Conservation (phyloP, 495 filamentous ascomycete genomes). For the Acidomyces sp. region DNA sequence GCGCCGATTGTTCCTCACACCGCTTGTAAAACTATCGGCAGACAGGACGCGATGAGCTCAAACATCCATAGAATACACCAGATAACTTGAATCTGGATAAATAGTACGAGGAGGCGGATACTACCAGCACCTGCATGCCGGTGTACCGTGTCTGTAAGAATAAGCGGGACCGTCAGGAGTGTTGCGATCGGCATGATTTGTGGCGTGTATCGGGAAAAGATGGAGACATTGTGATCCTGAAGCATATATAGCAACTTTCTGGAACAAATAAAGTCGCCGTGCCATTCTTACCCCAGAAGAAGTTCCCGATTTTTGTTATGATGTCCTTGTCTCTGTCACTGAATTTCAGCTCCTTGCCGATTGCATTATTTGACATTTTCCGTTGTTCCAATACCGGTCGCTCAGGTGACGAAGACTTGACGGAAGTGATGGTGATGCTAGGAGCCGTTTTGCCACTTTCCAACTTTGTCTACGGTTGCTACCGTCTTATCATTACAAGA, state of each 20-base stretch:
- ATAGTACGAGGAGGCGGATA: slow-evolving; percentile 18
- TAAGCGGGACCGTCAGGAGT: slow-evolving; percentile 21
- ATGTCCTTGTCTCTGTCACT: slow-evolving; percentile 6
- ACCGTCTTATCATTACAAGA: too few relatives aligned
- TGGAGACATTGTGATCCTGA: slow-evolving; percentile 9
- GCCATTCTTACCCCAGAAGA: background rate
- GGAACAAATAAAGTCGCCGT: background rate
- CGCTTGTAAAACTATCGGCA: slow-evolving; percentile 19
- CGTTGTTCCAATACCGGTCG: slow-evolving; percentile 6
- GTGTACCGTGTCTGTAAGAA: slow-evolving; percentile 16
- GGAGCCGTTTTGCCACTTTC: slow-evolving; percentile 7
- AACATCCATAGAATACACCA: slow-evolving; percentile 22
- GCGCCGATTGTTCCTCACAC: slow-evolving; percentile 20
- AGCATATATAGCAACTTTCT: background rate
- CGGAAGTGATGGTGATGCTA: slow-evolving; percentile 3
- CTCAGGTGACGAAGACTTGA: background rate
- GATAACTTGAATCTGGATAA: slow-evolving; percentile 23
- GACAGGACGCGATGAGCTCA: slow-evolving; percentile 15
- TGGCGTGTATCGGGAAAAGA: slow-evolving; percentile 20
- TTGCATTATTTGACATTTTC: slow-evolving; percentile 1
- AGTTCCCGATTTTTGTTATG: slow-evolving; percentile 7
- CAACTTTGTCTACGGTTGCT: too few relatives aligned
- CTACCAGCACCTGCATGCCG: slow-evolving; percentile 3
- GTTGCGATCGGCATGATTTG: slow-evolving; percentile 23
- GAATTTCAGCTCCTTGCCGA: slow-evolving; percentile 9